phyloP scores from a whole-genome alignment of 495 filamentous ascomycete species.

The Sordaria brevicollis region DNA sequence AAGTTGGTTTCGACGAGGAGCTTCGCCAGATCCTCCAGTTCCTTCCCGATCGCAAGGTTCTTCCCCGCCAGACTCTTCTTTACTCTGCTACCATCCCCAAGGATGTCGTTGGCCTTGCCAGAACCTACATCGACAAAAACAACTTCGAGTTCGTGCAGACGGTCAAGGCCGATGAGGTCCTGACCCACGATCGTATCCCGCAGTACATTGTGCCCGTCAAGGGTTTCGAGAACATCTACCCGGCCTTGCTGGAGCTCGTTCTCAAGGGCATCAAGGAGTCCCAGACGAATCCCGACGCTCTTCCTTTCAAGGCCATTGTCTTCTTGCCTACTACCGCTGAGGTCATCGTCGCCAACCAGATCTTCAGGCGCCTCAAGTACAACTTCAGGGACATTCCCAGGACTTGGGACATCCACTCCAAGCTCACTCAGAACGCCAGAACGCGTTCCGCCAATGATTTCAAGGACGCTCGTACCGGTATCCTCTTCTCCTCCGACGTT shows the following conservation, averaged over 20 bases:
- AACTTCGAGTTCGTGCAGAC: slow-evolving; percentile 79
- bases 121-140: slow-evolving; percentile 34
- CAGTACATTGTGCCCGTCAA: slow-evolving; percentile 57
- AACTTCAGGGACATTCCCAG: slow-evolving; percentile 17
- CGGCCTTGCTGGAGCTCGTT: slow-evolving; percentile 65
- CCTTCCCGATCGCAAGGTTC: slow-evolving; percentile 48
- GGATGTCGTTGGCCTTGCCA: slow-evolving; percentile 72
- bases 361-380: slow-evolving; percentile 45
- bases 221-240: slow-evolving; percentile 65
- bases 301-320: slow-evolving; percentile 87
- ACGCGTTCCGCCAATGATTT: slow-evolving; percentile 63
- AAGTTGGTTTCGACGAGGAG: slow-evolving; percentile 76
- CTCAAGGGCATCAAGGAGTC: slow-evolving; percentile 40
- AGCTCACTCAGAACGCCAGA: slow-evolving; percentile 57
- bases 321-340: slow-evolving; percentile 75
- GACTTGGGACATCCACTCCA: slow-evolving; percentile 68
- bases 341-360: slow-evolving; percentile 49
- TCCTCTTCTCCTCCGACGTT: slow-evolving; percentile 88
- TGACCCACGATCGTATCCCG: slow-evolving; percentile 74
- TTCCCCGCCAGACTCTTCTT: slow-evolving; percentile 78
- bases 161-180: slow-evolving; percentile 64
- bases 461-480: slow-evolving; percentile 47
- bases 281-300: slow-evolving; percentile 20
- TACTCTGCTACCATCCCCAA: slow-evolving; percentile 87
- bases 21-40: slow-evolving; percentile 56